Percentiles rank a stretch among this genome's conserved stretches.
phyloP scores from a whole-genome alignment of 2,329 filamentous ascomycete species.

The Trichoderma sp. region DNA sequence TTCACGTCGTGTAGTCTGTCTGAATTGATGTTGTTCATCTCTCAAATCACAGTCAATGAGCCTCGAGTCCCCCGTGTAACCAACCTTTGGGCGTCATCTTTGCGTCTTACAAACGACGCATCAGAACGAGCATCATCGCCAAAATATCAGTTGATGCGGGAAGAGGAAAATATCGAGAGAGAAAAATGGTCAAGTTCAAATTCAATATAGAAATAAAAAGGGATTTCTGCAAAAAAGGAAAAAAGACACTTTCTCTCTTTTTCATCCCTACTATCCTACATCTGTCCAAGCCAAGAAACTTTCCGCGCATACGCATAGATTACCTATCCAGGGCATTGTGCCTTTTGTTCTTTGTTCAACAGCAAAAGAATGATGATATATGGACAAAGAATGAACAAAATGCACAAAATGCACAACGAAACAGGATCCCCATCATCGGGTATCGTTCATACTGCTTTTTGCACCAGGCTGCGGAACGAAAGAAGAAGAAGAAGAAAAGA shows the following conservation, averaged over 20 bases:
- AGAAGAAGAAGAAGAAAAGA: background rate
- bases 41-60: background rate
- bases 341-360: background rate
- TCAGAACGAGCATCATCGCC: background rate
- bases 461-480: constrained; percentile 18
- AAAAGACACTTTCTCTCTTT: background rate
- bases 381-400: background rate
- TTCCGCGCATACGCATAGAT: constrained; percentile 20
- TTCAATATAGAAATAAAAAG: background rate
- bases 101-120: background rate
- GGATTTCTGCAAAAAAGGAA: background rate
- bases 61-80: background rate
- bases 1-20: background rate
- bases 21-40: background rate
- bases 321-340: constrained; percentile 1
- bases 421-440: constrained; percentile 12
- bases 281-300: constrained; percentile 12
- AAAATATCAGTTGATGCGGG: background rate
- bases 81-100: background rate
- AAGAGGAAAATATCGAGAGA: background rate
- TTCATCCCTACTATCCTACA: constrained; percentile 24
- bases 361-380: background rate
- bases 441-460: constrained; percentile 20
- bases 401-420: background rate
- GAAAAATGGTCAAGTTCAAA: constrained; percentile 1